These are phyloP conservation scores for Ganoderma boninense DNA, from an alignment of 1,284 basidiomycete species.

Conservation along the genomic window DNA sequence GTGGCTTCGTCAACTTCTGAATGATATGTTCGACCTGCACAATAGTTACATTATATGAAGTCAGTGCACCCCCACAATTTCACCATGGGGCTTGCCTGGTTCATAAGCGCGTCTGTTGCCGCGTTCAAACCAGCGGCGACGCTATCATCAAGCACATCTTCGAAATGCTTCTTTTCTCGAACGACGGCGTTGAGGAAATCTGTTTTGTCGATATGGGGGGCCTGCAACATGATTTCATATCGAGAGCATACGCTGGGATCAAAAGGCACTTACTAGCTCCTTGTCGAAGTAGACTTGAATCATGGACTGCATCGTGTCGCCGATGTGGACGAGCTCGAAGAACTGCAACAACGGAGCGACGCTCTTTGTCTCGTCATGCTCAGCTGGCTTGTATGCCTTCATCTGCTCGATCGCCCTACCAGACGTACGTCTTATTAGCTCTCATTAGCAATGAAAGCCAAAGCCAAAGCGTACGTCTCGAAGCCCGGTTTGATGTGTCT, in stretches of 20 bases:
- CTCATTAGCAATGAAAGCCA: neutral
- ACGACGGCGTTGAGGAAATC: constrained; percentile 96
- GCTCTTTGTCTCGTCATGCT: constrained; percentile 78
- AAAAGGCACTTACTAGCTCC: constrained; percentile 71
- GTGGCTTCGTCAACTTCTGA: constrained; percentile 79
- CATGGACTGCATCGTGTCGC: constrained; percentile 97
- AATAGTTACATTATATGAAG: neutral
- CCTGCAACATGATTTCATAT: constrained; percentile 49
- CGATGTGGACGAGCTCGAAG: constrained; percentile 97
- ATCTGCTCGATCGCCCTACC: constrained; percentile 84
- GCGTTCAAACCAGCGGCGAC: constrained; percentile 95
- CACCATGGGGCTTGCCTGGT: constrained; percentile 65
- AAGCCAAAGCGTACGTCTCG: constrained; percentile 59
- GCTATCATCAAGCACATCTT: constrained; percentile 90
- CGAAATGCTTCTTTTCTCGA: constrained; percentile 96
- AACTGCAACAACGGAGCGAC: constrained; percentile 96
- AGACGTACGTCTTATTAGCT: neutral
- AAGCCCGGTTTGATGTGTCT: constrained; percentile 91
- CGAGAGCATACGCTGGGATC: neutral
- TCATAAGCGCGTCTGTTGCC: constrained; percentile 96
- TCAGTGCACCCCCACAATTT: neutral
- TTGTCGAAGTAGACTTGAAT: constrained; percentile 98
- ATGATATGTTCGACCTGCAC: constrained; percentile 94
- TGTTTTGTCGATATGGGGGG: constrained; percentile 86
- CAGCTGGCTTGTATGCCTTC: constrained; percentile 86